Evolutionary conservation across 1,284 basidiomycete genomes (phyloP), one percentile per base, ranked within the genome.

Genomic region (Neolentinus lepideus): DNA sequence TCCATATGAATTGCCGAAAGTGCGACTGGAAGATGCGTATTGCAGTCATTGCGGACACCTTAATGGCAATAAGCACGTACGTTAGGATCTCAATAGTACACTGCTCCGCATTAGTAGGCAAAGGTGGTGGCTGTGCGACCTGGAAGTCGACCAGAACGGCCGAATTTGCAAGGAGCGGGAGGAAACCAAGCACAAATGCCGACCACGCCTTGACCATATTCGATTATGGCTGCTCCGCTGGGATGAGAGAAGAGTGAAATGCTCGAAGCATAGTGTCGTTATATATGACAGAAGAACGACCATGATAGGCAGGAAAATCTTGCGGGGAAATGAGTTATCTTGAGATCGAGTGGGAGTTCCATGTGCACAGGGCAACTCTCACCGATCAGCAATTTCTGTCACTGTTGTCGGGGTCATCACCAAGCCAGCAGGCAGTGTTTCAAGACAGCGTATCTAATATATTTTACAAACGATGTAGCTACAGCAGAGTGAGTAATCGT

Each of bases 1-100:
- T 61, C 83, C 84, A 61, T 82, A 90, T 1, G 87, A 89, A 64
- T 78, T 80, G 1, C 80, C 88, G 63, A 89, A 90, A 45, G 84
- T 84, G 54, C 80, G 84, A 62, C 85, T 88, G 60, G 36, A 55
- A 25, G 27, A 38, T 26, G 31, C 45, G 2, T 33, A 48, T 50
- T 47, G 29, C 10, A 55, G 12, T 24, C 33, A 33, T 9, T 22
- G 11, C 14, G 14, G n/a, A 12, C 36, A 33, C n/a, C n/a, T n/a
- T n/a, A 12, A 12, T 12, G 16, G 24, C 12, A 22, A 9, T 45
- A 14, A 26, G 11, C 25, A 71, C 84, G 67, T 60, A 88, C 85
- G 84, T 73, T 14, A 90, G 69, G 54, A 90, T 75, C 66, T 80
- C 71, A 33, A 82, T 67, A 0, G 84, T 87, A 64, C 87, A 89